A percentile compares a stretch with the other conserved stretches of the same genome.
Conservation (phyloP, 192 early-diverging fungal genomes). For the Coemansia sp. region DNA sequence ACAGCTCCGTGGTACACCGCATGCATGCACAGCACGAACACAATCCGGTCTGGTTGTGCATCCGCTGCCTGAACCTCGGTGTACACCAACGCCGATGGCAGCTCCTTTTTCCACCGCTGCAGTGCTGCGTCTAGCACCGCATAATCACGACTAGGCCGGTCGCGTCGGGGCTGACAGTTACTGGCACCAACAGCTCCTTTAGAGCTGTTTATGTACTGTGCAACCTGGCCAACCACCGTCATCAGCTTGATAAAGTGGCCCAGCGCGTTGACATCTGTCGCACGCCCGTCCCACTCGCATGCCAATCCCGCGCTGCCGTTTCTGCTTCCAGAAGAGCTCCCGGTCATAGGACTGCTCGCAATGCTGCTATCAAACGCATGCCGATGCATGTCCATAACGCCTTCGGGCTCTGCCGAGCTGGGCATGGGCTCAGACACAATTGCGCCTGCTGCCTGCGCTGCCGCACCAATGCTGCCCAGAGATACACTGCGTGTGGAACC, state of each 20-base stretch:
- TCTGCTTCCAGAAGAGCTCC: slow-evolving; percentile 11
- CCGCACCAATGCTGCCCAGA: background rate
- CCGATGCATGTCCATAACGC: background rate
- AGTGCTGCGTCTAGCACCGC: slow-evolving; percentile 37
- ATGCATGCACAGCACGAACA: slow-evolving; percentile 51
- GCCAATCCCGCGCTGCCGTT: slow-evolving; percentile 17
- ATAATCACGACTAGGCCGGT: slow-evolving; percentile 20
- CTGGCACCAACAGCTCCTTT: slow-evolving; percentile 7
- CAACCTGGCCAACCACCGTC: slow-evolving; percentile 49
- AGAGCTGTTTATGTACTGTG: slow-evolving; percentile 45
- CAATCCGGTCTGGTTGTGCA: slow-evolving; percentile 26
- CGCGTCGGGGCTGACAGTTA: background rate
- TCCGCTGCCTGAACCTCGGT: slow-evolving; percentile 21
- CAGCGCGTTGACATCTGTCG: slow-evolving; percentile 31
- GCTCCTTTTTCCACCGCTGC: slow-evolving; percentile 53
- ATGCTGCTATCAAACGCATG: slow-evolving; percentile 5
- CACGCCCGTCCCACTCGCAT: slow-evolving; percentile 28
- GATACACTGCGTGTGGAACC: slow-evolving; percentile 2
- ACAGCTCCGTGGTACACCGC: slow-evolving; percentile 50
- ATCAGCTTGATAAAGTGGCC: slow-evolving; percentile 54
- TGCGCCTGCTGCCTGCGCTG: slow-evolving; percentile 2
- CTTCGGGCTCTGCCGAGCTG: background rate
- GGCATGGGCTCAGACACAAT: slow-evolving; percentile 7
- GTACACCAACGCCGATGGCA: slow-evolving; percentile 34
- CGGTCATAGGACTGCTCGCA: slow-evolving; percentile 22